These are phyloP conservation scores for Myrica gale DNA, from an alignment of 306 rosid genomes.

Conservation along the genomic window DNA sequence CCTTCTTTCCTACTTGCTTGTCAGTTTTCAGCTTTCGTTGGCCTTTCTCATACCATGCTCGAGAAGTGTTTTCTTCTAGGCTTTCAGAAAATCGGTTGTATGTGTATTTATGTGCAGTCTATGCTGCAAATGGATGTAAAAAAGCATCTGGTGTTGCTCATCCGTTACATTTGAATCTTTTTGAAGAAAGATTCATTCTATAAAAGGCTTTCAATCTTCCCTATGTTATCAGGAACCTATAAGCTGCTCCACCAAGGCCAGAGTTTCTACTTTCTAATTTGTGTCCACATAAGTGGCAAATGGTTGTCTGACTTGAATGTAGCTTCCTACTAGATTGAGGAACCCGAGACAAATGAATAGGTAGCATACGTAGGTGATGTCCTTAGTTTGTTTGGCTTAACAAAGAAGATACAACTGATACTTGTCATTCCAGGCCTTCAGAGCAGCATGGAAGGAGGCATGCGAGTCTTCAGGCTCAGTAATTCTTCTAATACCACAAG, in stretches of 20 bases:
- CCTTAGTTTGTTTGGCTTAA: background rate
- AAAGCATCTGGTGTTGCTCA: background rate
- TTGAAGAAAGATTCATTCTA: background rate
- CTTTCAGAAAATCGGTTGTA: background rate
- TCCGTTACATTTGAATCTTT: background rate
- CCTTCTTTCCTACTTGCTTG: background rate
- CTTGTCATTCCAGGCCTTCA: constrained; percentile 42
- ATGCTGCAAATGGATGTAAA: background rate
- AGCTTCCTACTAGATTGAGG: background rate
- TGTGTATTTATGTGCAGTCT: background rate
- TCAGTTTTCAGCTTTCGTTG: background rate
- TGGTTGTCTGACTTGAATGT: background rate
- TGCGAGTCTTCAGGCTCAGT: constrained; percentile 38
- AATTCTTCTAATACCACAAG: constrained; percentile 40
- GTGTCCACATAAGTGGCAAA: background rate
- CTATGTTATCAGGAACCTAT: background rate
- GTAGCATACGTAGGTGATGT: background rate
- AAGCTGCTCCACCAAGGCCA: background rate
- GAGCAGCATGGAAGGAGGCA: constrained; percentile 43
- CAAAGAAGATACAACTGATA: background rate
- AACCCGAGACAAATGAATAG: background rate
- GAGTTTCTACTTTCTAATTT: background rate
- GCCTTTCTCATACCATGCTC: background rate
- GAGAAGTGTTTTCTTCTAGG: background rate
- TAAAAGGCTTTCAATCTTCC: background rate